Base-by-base conservation (phyloP, 768 basidiomycete genomes). In the Tricholoma furcatifolium region DNA sequence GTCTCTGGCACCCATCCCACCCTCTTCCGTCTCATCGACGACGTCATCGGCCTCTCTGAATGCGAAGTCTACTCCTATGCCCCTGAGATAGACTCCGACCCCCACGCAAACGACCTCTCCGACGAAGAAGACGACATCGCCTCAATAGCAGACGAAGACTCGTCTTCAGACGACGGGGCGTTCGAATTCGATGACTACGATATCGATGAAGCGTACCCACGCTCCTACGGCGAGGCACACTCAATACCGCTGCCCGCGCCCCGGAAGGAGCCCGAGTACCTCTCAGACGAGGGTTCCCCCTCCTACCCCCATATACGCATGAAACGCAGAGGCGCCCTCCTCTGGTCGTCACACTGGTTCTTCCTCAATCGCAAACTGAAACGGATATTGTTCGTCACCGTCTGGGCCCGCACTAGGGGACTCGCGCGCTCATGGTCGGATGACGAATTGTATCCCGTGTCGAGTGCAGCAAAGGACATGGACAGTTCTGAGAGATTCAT, bases 261-360 rank as follows among this genome's bases (percentile, higher is more conserved):
- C 6, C 73, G 70, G 43, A 67, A 65, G 15, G 73, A 71, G 31
- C 70, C 76, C 60, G 71, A 70, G 47, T 62, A 71, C 46, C 63
- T 70, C 30, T 59, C 65, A 36, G 62, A 75, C 18, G 71, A 75
- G 51, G 72, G 75, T 44, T 58, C 74, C 30, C 59, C 70, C 23
- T 61, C 66, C 72, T 74, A 41, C 20, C 66, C 69, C 11, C 75
- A 75, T 58, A 72, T 80, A 50, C 77, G 75, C 31, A 62, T 80
- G 48, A 82, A 79, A 63, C 81, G 85, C 57, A 79, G 83, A 17
- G 91, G 92, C 15, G 88, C 92, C 4, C 73, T 98, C 52, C 77
- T 98, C 6, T 98, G 95, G 95, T 94, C 91, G 31, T 92, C 91
- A 10, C 92, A 96, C 67, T 96, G 93, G 87, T 98, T 98, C 77